Conservation (phyloP, 352 stramenopile species). For the Globisporangium polare region DNA sequence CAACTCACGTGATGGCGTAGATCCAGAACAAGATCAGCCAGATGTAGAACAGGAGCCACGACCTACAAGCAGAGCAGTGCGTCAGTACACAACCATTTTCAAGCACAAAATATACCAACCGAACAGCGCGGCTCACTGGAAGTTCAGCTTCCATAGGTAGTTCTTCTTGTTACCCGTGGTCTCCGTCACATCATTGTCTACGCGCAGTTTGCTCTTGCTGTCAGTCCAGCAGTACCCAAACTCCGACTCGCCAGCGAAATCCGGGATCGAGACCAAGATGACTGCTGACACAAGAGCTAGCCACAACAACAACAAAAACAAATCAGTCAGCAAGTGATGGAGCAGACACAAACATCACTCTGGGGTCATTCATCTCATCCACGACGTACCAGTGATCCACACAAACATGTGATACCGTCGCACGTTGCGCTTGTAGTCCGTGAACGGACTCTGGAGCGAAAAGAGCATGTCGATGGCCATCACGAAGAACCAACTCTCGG, state of each 20-base stretch:
- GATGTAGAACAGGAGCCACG: constrained; percentile 84
- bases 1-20: constrained; percentile 69
- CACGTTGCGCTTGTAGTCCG: constrained; percentile 85
- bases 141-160: constrained; percentile 83
- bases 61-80: constrained; percentile 26
- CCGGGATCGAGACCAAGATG: constrained; percentile 65
- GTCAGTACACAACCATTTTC: constrained; percentile 1
- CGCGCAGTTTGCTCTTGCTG: constrained; percentile 54
- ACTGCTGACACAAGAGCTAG: constrained; percentile 61
- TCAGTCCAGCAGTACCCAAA: constrained; percentile 85
- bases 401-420: constrained; percentile 82
- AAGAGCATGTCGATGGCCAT: constrained; percentile 88
- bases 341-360: not conserved
- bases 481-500: constrained; percentile 87
- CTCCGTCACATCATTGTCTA: constrained; percentile 17
- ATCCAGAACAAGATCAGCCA: constrained; percentile 87
- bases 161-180: constrained; percentile 30
- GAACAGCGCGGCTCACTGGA: constrained; percentile 45
- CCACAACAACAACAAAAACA: constrained; percentile 9
- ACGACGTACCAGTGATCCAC: constrained; percentile 55
- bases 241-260: constrained; percentile 68
- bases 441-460: constrained; percentile 84
- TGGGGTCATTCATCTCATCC: not conserved
- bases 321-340: not conserved
- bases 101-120: not conserved